Evolutionary conservation across 2,329 filamentous ascomycete genomes (phyloP).

Genomic region (Epichloe glyceriae): DNA sequence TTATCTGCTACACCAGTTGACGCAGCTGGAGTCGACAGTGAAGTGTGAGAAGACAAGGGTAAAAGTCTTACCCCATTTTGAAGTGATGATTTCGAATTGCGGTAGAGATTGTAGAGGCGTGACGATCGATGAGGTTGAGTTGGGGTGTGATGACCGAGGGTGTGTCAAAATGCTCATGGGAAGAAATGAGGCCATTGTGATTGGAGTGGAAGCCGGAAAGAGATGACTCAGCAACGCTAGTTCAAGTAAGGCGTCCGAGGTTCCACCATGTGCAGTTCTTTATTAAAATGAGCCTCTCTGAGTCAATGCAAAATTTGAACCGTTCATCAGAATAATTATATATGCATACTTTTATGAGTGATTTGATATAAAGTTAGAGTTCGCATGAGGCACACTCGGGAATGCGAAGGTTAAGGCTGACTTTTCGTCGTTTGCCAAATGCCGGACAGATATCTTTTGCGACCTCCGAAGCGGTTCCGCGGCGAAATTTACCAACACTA

Average conservation of each 20-base stretch:
- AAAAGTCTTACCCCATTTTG: constrained; percentile 28
- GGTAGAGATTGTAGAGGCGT: constrained; percentile 11
- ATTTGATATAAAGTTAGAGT: constrained; percentile 3
- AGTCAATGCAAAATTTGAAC: not conserved
- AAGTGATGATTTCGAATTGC: constrained; percentile 14
- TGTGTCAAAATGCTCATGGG: constrained; percentile 13
- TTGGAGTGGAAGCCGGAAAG: constrained; percentile 18
- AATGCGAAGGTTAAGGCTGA: constrained; percentile 18
- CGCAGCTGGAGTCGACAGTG: not conserved
- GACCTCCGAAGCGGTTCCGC: not conserved
- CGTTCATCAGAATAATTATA: not conserved
- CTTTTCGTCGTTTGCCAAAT: constrained; percentile 8
- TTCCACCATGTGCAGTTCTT: not conserved
- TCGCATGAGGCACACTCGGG: constrained; percentile 12
- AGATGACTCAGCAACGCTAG: constrained; percentile 22
- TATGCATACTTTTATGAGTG: not conserved
- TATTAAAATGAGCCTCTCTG: not conserved
- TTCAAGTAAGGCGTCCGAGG: not conserved
- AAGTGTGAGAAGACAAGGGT: not conserved
- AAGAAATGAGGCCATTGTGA: constrained; percentile 24
- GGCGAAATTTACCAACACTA: not conserved
- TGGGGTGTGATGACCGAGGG: constrained; percentile 15
- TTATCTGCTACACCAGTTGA: not conserved
- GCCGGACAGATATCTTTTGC: not conserved
- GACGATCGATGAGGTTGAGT: constrained; percentile 13